Conservation (phyloP, 768 basidiomycete species). For the Mycena polygramma region DNA sequence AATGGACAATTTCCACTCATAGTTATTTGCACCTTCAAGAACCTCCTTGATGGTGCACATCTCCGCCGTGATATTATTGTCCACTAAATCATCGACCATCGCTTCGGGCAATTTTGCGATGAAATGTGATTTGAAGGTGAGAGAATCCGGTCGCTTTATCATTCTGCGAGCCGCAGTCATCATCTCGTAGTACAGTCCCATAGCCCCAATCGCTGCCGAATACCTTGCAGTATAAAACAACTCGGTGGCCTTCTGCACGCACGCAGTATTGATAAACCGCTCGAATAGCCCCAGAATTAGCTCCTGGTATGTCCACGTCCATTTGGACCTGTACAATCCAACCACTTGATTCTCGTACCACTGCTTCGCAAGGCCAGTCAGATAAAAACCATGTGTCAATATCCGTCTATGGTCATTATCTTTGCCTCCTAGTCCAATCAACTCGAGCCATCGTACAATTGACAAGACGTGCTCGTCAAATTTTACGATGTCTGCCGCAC, state of each 20-base stretch:
- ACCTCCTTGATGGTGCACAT: neutral
- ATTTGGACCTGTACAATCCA: neutral
- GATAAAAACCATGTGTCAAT: neutral
- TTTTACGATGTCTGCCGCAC: neutral
- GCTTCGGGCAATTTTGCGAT: neutral
- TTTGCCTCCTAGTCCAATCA: neutral
- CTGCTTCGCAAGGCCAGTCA: neutral
- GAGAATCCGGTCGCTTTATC: slow-evolving; percentile 4
- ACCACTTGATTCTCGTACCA: slow-evolving; percentile 9
- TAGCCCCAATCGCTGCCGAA: neutral
- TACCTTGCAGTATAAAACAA: slow-evolving; percentile 7
- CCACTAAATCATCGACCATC: neutral
- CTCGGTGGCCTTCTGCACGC: slow-evolving; percentile 5
- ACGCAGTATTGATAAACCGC: slow-evolving; percentile 4
- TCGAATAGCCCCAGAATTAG: slow-evolving; percentile 19
- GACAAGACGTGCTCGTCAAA: slow-evolving; percentile 3
- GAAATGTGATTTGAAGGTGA: slow-evolving; percentile 3
- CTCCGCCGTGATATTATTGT: neutral
- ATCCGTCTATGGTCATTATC: neutral
- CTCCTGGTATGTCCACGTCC: slow-evolving; percentile 16
- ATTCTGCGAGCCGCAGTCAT: neutral
- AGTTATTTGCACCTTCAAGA: neutral
- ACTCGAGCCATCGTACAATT: neutral
- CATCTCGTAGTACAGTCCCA: slow-evolving; percentile 9
- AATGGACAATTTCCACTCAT: neutral